These are phyloP conservation scores for Colletotrichum melonis DNA, from an alignment of 2,329 filamentous ascomycete genomes.

Conservation along the genomic window DNA sequence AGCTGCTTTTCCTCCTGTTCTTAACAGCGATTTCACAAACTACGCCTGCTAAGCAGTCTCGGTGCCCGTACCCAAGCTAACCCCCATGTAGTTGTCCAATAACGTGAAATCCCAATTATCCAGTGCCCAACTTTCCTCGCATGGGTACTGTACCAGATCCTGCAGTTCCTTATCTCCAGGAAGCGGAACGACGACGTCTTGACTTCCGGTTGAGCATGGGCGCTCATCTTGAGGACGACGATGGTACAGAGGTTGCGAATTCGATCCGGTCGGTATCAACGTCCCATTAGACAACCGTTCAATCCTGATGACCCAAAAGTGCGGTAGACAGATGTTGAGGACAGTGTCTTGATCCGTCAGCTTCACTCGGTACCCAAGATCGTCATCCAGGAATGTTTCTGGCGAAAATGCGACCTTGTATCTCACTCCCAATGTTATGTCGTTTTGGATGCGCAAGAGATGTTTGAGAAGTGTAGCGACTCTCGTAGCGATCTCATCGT, in stretches of 20 bases:
- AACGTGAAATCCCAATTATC: slow-evolving; percentile 17
- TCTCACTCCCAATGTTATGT: slow-evolving; percentile 35
- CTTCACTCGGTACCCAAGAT: slow-evolving; percentile 7
- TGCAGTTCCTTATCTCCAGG: slow-evolving; percentile 40
- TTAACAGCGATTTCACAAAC: background rate
- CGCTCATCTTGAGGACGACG: background rate
- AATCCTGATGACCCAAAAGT: slow-evolving; percentile 17
- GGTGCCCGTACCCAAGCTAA: background rate
- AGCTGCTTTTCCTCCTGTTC: background rate
- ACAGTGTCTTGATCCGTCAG: background rate
- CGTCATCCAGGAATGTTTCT: background rate
- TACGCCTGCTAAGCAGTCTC: too few species aligned
- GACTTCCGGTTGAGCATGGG: background rate
- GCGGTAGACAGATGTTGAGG: slow-evolving; percentile 5
- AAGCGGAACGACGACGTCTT: background rate
- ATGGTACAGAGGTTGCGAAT: background rate
- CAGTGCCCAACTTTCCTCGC: slow-evolving; percentile 12
- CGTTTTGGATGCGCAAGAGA: slow-evolving; percentile 47
- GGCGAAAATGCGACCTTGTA: background rate
- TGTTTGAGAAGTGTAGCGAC: slow-evolving; percentile 44
- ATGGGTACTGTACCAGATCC: background rate
- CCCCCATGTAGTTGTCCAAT: slow-evolving; percentile 13
- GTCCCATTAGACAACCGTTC: background rate
- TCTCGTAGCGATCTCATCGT: slow-evolving; percentile 45
- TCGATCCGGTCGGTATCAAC: background rate